phyloP scores from a whole-genome alignment of 2,329 filamentous ascomycete genomes.

The Pleomassaria siparia region DNA sequence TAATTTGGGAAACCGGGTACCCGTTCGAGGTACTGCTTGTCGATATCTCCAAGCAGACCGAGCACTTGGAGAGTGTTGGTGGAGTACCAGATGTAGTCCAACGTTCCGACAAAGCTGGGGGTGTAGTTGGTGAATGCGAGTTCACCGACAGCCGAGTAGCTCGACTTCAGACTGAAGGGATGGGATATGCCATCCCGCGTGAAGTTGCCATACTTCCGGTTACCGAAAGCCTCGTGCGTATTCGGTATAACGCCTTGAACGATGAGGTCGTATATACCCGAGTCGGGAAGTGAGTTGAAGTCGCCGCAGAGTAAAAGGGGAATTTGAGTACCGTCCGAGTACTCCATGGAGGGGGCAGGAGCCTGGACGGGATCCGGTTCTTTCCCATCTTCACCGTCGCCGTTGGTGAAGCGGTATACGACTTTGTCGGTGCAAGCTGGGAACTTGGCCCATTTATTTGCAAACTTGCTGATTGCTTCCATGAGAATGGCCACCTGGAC shows the following conservation, averaged over 20 bases:
- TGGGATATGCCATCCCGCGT: slow-evolving; percentile 90
- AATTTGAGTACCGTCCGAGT: slow-evolving; percentile 82
- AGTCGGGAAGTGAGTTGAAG: slow-evolving; percentile 87
- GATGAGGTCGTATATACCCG: slow-evolving; percentile 88
- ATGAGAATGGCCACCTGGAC: slow-evolving; percentile 95
- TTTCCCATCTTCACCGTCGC: slow-evolving; percentile 52
- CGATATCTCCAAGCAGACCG: slow-evolving; percentile 81
- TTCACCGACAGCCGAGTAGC: slow-evolving; percentile 82
- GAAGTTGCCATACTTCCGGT: slow-evolving; percentile 88
- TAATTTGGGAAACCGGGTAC: slow-evolving; percentile 92
- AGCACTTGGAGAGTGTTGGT: slow-evolving; percentile 85
- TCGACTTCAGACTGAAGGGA: slow-evolving; percentile 89
- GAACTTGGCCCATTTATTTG: slow-evolving; percentile 80
- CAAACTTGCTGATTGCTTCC: slow-evolving; percentile 84
- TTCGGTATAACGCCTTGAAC: slow-evolving; percentile 76
- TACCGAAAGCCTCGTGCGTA: slow-evolving; percentile 77
- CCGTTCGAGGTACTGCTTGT: slow-evolving; percentile 78
- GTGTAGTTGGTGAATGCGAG: slow-evolving; percentile 96
- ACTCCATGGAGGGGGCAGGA: slow-evolving; percentile 81
- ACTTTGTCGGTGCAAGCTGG: slow-evolving; percentile 81
- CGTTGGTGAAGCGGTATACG: slow-evolving; percentile 50
- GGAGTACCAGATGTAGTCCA: slow-evolving; percentile 98
- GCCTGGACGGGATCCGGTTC: slow-evolving; percentile 59
- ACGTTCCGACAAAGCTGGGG: slow-evolving; percentile 84
- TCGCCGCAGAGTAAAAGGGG: slow-evolving; percentile 91